These are phyloP conservation scores for Backusella tarrabulga DNA, from an alignment of 192 early-diverging fungal genomes.

Conservation along the genomic window DNA sequence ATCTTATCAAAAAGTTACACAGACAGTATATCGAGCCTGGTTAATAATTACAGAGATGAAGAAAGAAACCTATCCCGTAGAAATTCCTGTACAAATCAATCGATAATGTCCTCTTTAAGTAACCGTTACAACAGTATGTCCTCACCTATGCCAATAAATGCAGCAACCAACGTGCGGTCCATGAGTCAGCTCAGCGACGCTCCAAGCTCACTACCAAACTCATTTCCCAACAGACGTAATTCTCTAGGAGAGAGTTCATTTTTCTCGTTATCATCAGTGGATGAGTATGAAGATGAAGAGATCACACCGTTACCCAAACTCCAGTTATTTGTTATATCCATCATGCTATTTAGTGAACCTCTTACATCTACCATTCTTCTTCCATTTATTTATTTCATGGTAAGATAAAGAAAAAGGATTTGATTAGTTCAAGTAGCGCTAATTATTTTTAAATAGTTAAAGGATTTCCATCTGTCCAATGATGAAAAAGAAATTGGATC, in stretches of 20 bases:
- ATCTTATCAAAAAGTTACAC: slow-evolving; percentile 16
- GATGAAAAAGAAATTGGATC: slow-evolving; percentile 78
- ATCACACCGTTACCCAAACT: slow-evolving; percentile 45
- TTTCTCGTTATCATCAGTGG: background rate
- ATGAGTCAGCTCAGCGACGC: background rate
- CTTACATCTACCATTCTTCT: slow-evolving; percentile 69
- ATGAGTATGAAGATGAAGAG: background rate
- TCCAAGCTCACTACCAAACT: background rate
- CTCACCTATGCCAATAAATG: background rate
- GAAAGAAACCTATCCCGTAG: background rate
- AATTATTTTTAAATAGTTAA: slow-evolving; percentile 40
- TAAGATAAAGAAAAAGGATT: slow-evolving; percentile 18
- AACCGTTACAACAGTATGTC: background rate
- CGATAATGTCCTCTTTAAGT: background rate
- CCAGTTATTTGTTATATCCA: slow-evolving; percentile 47
- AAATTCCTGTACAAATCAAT: background rate
- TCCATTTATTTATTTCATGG: slow-evolving; percentile 88
- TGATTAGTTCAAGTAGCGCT: background rate
- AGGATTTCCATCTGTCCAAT: slow-evolving; percentile 67
- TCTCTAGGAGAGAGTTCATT: background rate
- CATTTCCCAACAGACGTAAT: background rate
- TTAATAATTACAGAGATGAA: slow-evolving; percentile 3
- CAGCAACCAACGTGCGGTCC: background rate
- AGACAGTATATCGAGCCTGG: slow-evolving; percentile 10
- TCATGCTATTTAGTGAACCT: slow-evolving; percentile 64